phyloP scores from a whole-genome alignment of 257 asterid species.

The Knoxia roxburghii region DNA sequence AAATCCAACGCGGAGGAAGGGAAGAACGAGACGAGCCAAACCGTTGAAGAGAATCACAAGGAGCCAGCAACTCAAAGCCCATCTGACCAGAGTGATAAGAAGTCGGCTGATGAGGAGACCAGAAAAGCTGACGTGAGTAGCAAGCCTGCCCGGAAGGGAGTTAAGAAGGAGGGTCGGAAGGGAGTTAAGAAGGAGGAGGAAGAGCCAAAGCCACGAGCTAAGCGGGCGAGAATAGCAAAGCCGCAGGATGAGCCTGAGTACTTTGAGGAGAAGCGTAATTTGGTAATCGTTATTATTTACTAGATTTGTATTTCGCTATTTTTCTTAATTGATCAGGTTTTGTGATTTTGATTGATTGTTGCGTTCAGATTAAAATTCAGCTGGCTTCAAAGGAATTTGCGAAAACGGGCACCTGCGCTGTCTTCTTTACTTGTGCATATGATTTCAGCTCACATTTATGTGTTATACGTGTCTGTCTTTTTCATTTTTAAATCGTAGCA shows the following conservation, averaged over 20 bases:
- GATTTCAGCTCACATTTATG: neutral
- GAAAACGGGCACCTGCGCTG: no score
- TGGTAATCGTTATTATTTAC: conserved; percentile 32
- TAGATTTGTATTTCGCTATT: neutral
- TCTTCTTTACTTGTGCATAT: neutral
- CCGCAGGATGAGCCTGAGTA: conserved; percentile 54
- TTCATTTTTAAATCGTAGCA: neutral
- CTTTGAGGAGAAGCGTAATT: conserved; percentile 62
- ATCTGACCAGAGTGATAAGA: conserved; percentile 2
- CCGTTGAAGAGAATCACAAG: conserved; percentile 14
- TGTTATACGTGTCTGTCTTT: neutral
- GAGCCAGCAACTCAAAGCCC: neutral
- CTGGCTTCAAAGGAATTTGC: neutral
- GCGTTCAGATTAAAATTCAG: neutral
- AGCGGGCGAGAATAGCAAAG: conserved; percentile 42
- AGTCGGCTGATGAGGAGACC: conserved; percentile 10
- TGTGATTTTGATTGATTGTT: neutral
- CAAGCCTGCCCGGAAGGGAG: conserved; percentile 10
- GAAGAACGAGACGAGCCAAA: conserved; percentile 3
- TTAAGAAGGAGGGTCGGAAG: neutral
- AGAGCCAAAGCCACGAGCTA: conserved; percentile 39
- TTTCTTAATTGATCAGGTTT: neutral
- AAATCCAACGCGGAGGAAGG: conserved; percentile 21
- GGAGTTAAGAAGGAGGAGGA: conserved; percentile 11
- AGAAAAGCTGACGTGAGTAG: conserved; percentile 5